These are phyloP conservation scores for Punctularia strigosozonata DNA, from an alignment of 768 basidiomycete genomes.

Conservation along the genomic window DNA sequence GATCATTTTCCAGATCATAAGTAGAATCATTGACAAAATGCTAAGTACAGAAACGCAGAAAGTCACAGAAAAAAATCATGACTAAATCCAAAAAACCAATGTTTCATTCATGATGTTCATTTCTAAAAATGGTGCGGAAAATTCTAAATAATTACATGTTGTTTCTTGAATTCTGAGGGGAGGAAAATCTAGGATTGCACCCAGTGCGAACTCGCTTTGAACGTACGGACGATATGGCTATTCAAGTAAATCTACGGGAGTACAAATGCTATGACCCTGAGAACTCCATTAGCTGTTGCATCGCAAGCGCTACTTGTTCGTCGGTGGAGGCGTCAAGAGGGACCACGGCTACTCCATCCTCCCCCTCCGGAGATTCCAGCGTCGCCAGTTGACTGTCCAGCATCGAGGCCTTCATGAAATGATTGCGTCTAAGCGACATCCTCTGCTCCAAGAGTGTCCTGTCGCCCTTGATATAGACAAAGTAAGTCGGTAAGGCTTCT, in stretches of 20 bases:
- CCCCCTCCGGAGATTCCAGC: constrained; percentile 57
- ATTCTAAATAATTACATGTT: too few relatives aligned
- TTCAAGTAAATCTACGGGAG: not conserved
- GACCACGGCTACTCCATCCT: constrained; percentile 60
- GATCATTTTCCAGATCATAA: too few relatives aligned
- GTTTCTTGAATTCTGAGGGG: too few relatives aligned
- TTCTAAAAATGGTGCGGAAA: too few relatives aligned
- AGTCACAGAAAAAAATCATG: too few relatives aligned
- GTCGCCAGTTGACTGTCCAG: constrained; percentile 66
- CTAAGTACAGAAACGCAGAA: too few relatives aligned
- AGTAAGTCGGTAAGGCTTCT: constrained; percentile 46
- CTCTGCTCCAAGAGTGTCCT: constrained; percentile 45
- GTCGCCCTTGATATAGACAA: constrained; percentile 68
- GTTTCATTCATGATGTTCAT: too few relatives aligned
- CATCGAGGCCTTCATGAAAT: constrained; percentile 82
- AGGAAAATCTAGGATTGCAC: too few relatives aligned
- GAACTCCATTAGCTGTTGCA: constrained; percentile 25
- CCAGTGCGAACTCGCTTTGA: too few relatives aligned
- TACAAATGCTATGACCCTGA: not conserved
- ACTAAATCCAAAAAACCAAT: too few relatives aligned
- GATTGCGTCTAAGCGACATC: constrained; percentile 51
- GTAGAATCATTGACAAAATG: too few relatives aligned
- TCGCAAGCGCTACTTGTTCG: constrained; percentile 39
- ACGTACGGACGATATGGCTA: too few relatives aligned
- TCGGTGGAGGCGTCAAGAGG: constrained; percentile 37